A percentile compares a stretch with the other conserved stretches of the same genome.
Evolutionary conservation across 805 yeast genomes (phyloP).

Genomic region (Saturnispora silvae): DNA sequence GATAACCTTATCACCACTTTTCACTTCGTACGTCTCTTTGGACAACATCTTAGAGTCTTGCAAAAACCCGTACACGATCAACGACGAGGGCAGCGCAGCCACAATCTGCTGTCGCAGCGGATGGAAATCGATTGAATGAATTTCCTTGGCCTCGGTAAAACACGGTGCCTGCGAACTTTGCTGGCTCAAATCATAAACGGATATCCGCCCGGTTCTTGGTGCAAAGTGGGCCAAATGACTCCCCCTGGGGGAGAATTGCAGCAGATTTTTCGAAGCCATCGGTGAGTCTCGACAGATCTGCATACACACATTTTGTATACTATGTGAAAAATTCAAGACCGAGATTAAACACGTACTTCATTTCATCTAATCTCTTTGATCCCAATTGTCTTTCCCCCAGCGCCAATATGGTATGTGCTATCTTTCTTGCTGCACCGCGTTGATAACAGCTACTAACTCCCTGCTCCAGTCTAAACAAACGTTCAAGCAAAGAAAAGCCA

Average conservation of each 20-base stretch:
- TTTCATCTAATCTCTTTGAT: neutral
- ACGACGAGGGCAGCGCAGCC: neutral
- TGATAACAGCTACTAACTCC: neutral
- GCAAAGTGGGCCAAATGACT: constrained; percentile 7
- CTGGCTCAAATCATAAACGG: constrained; percentile 3
- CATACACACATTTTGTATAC: too few species aligned
- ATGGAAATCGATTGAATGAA: constrained; percentile 4
- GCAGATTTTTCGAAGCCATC: too few species aligned
- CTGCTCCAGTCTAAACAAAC: constrained; percentile 61
- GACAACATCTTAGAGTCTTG: neutral
- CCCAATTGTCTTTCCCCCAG: neutral
- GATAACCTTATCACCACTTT: neutral
- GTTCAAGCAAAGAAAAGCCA: constrained; percentile 81
- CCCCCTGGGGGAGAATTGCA: too few species aligned
- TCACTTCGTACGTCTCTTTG: neutral
- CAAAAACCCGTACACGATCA: constrained; percentile 1
- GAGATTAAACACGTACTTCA: constrained; percentile 4
- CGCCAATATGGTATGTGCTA: too few species aligned
- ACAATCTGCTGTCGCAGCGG: constrained; percentile 2
- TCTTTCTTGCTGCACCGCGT: too few species aligned
- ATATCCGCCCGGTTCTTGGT: constrained; percentile 2
- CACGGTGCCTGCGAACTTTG: neutral
- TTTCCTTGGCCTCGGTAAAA: constrained; percentile 1
- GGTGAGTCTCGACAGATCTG: too few species aligned
- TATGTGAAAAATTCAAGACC: neutral